Evolutionary conservation across 1,284 basidiomycete species (phyloP).

Genomic region (Naganishia sp.): DNA sequence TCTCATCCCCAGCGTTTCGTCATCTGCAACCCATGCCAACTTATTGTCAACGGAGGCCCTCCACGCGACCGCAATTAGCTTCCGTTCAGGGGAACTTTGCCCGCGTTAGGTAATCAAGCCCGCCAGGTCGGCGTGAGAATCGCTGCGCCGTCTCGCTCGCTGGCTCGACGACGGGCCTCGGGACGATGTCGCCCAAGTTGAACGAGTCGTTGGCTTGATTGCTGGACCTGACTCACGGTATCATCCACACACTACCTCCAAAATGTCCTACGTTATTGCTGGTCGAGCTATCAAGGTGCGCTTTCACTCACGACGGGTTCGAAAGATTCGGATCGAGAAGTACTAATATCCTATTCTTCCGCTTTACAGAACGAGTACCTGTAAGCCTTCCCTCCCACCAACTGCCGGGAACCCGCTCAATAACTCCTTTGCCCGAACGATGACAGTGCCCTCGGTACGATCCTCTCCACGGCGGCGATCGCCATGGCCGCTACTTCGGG

Average conservation of each 20-base stretch:
- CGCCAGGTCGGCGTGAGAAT: too few relatives aligned
- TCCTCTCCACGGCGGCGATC: slow-evolving; percentile 45
- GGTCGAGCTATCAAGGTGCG: slow-evolving; percentile 54
- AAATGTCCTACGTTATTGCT: slow-evolving; percentile 55
- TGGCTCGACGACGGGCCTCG: too few relatives aligned
- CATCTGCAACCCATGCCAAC: too few relatives aligned
- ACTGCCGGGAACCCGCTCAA: background rate
- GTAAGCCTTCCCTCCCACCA: slow-evolving; percentile 34
- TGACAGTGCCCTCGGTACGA: slow-evolving; percentile 49
- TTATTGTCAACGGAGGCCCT: too few relatives aligned
- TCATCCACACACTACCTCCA: slow-evolving; percentile 25
- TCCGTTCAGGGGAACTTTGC: too few relatives aligned
- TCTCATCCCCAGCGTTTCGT: too few relatives aligned
- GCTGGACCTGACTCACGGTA: too few relatives aligned
- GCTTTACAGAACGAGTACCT: slow-evolving; percentile 48
- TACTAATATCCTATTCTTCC: background rate
- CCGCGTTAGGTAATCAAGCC: too few relatives aligned
- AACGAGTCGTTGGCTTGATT: too few relatives aligned
- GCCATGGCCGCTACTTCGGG: slow-evolving; percentile 43
- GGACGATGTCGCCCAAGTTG: too few relatives aligned
- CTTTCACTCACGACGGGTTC: background rate
- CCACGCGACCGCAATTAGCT: background rate
- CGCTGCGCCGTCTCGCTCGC: too few relatives aligned
- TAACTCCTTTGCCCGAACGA: background rate
- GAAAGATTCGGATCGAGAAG: background rate